Conservation (phyloP, 495 filamentous ascomycete species). For the Penicillium cataractarum region DNA sequence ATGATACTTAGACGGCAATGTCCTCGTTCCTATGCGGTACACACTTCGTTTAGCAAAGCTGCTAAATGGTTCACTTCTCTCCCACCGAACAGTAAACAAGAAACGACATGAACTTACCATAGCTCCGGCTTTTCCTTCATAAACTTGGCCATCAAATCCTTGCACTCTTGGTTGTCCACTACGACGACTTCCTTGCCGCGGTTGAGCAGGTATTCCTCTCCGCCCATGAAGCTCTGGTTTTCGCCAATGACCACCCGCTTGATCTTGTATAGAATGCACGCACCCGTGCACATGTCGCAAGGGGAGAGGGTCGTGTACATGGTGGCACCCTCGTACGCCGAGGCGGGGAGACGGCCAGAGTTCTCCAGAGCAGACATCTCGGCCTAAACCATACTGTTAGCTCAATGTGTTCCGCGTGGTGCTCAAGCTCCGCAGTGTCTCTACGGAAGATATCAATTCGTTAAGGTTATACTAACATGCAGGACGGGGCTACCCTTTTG, state of each 20-base stretch:
- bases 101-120: slow-evolving; percentile 59
- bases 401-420: neutral
- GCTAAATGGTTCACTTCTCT: neutral
- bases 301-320: slow-evolving; percentile 90
- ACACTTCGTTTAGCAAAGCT: slow-evolving; percentile 24
- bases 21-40: slow-evolving; percentile 68
- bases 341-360: slow-evolving; percentile 73
- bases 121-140: slow-evolving; percentile 75
- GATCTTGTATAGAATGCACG: slow-evolving; percentile 79
- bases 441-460: neutral
- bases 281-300: slow-evolving; percentile 89
- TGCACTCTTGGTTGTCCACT: slow-evolving; percentile 68
- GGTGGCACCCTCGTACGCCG: slow-evolving; percentile 71
- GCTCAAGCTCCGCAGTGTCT: neutral
- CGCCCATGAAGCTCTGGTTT: slow-evolving; percentile 77
- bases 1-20: slow-evolving; percentile 62
- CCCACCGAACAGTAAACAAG: neutral
- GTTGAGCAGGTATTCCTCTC: slow-evolving; percentile 71
- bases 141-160: slow-evolving; percentile 75
- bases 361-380: slow-evolving; percentile 82
- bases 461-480: slow-evolving; percentile 58
- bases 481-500: slow-evolving; percentile 76
- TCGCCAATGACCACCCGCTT: slow-evolving; percentile 83
- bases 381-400: slow-evolving; percentile 52
- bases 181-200: slow-evolving; percentile 78